phyloP scores from a whole-genome alignment of 306 rosid genomes.

The Quercus ilex region DNA sequence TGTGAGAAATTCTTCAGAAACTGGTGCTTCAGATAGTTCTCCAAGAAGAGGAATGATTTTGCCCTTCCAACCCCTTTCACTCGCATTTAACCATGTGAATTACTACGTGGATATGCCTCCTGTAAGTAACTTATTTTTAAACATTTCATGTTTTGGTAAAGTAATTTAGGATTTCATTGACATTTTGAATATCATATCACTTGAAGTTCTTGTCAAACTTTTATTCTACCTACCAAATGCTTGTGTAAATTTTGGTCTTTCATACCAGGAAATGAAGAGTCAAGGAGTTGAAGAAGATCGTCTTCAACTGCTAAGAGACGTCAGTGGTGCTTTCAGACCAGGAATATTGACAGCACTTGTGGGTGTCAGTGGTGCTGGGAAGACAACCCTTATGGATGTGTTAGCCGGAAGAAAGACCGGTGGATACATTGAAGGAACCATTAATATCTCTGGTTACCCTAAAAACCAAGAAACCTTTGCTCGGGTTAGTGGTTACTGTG shows the following conservation, averaged over 20 bases:
- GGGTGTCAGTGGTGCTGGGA: constrained; percentile 77
- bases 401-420: constrained; percentile 71
- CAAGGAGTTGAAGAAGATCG: constrained; percentile 45
- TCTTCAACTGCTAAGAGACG: constrained; percentile 65
- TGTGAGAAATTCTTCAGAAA: constrained; percentile 25
- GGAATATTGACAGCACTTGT: constrained; percentile 65
- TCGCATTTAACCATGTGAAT: constrained; percentile 62
- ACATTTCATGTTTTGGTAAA: not conserved
- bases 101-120: constrained; percentile 78
- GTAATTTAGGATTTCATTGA: not conserved
- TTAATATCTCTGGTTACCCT: constrained; percentile 57
- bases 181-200: not conserved
- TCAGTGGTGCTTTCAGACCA: constrained; percentile 64
- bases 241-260: not conserved
- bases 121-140: constrained; percentile 36
- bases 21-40: constrained; percentile 13
- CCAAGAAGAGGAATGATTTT: constrained; percentile 51
- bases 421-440: constrained; percentile 54
- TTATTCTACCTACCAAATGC: not conserved
- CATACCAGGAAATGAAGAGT: constrained; percentile 60
- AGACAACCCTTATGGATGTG: constrained; percentile 71
- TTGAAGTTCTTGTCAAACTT: not conserved
- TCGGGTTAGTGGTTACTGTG: constrained; percentile 68
- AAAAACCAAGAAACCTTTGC: constrained; percentile 66
- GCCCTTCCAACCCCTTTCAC: constrained; percentile 69